Evolutionary conservation across 2,329 filamentous ascomycete species (phyloP).

Genomic region (Aspergillus chevalieri): DNA sequence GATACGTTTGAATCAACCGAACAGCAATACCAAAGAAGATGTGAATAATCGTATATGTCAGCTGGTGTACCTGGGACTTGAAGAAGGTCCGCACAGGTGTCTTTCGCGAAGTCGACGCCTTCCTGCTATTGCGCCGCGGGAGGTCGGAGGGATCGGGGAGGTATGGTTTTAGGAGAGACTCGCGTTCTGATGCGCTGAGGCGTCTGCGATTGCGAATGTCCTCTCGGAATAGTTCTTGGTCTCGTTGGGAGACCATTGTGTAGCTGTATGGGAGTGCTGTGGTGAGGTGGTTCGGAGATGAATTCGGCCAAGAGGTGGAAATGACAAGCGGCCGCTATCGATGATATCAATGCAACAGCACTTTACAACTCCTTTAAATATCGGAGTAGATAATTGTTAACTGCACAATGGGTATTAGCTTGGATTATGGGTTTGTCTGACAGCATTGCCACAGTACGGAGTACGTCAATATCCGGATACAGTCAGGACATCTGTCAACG

Average conservation of each 20-base stretch:
- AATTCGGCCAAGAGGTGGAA: conserved; percentile 1
- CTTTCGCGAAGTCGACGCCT: conserved; percentile 21
- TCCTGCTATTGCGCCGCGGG: conserved; percentile 15
- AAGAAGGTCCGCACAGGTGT: conserved; percentile 42
- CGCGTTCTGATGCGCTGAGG: conserved; percentile 44
- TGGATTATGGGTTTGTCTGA: background rate
- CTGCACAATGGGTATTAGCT: too few species aligned
- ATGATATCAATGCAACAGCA: background rate
- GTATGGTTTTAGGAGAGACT: conserved; percentile 47
- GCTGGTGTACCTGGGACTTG: conserved; percentile 37
- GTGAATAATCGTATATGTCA: conserved; percentile 51
- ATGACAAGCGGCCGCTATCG: conserved; percentile 1
- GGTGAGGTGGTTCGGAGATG: background rate
- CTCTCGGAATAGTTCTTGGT: conserved; percentile 31
- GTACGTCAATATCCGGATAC: background rate
- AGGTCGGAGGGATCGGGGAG: conserved; percentile 43
- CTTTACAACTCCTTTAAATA: too few species aligned
- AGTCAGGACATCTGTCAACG: background rate
- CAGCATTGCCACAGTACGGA: background rate
- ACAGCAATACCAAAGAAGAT: conserved; percentile 84
- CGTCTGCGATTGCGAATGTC: conserved; percentile 36
- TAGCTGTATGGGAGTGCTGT: conserved; percentile 3
- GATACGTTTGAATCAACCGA: conserved; percentile 71
- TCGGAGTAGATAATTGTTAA: background rate
- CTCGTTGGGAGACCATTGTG: conserved; percentile 28